These are phyloP conservation scores for Fagus sylvatica DNA, from an alignment of 306 rosid genomes.

Conservation along the genomic window DNA sequence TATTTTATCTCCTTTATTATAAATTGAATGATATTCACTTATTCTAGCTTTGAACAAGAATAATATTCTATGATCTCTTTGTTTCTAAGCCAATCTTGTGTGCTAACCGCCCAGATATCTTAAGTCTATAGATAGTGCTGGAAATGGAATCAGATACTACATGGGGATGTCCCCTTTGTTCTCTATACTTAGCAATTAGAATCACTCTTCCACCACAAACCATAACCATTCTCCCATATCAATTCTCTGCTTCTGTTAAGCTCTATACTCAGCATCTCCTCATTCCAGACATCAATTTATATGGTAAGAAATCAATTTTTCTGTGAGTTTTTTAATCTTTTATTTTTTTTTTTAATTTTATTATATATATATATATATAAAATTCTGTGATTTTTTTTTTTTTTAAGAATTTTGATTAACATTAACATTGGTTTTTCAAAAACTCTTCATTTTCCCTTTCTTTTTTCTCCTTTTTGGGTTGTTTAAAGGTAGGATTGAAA, in stretches of 20 bases:
- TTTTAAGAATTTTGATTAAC: not conserved
- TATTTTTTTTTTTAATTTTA: too few species aligned
- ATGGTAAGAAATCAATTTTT: conserved; percentile 30
- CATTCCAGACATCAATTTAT: not conserved
- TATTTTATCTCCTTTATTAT: too few species aligned
- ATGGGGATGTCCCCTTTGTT: conserved; percentile 1
- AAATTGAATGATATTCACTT: too few species aligned
- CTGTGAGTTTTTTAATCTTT: not conserved
- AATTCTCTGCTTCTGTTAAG: not conserved
- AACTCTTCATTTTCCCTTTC: not conserved
- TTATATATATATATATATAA: too few species aligned
- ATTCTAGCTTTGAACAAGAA: too few species aligned
- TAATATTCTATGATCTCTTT: too few species aligned
- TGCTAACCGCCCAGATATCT: not conserved
- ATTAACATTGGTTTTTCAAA: not conserved
- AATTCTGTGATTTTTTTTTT: not conserved
- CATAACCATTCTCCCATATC: not conserved
- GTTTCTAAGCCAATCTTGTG: too few species aligned
- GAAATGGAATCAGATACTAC: conserved; percentile 44
- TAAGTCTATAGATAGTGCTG: not conserved
- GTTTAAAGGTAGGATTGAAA: not conserved
- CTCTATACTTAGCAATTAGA: conserved; percentile 14
- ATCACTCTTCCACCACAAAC: not conserved
- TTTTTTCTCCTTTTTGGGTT: not conserved
- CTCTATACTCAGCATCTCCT: not conserved